A percentile compares a stretch with the other conserved stretches of the same genome.
These are phyloP conservation scores for Myotisia sp. DNA, from an alignment of 2,329 filamentous ascomycete species.

Conservation along the genomic window DNA sequence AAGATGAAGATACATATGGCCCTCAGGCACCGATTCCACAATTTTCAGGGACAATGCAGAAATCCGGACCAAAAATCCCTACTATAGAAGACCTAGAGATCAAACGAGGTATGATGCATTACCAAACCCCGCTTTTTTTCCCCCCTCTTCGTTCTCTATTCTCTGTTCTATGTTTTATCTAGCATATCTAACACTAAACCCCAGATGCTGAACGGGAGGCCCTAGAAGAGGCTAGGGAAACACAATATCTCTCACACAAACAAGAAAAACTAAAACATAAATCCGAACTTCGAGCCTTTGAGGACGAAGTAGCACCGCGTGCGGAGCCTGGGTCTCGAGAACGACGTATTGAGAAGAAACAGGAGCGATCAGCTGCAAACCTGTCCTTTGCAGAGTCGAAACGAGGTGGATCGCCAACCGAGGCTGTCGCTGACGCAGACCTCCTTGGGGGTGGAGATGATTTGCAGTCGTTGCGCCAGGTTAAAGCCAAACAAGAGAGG, in stretches of 20 bases:
- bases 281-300: conserved; percentile 20
- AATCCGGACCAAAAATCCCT: conserved; percentile 50
- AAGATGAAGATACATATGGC: conserved; percentile 50
- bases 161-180: conserved; percentile 6
- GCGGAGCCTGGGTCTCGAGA: conserved; percentile 73
- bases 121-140: neutral
- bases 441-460: conserved; percentile 56
- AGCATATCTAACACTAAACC: too few species aligned
- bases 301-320: conserved; percentile 66
- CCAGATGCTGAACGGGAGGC: conserved; percentile 28
- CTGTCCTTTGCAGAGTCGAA: conserved; percentile 52
- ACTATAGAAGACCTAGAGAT: conserved; percentile 59
- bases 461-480: conserved; percentile 49
- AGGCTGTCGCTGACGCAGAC: conserved; percentile 57
- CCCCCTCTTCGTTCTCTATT: conserved; percentile 13
- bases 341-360: conserved; percentile 72
- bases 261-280: conserved; percentile 41
- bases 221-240: conserved; percentile 46
- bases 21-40: conserved; percentile 29
- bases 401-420: conserved; percentile 45
- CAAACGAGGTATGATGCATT: conserved; percentile 26
- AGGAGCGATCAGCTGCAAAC: conserved; percentile 57
- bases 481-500: conserved; percentile 50
- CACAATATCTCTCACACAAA: conserved; percentile 52
- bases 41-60: conserved; percentile 6